Base-by-base conservation (phyloP, 2,329 filamentous ascomycete genomes). In the Lachnellula occidentalis region DNA sequence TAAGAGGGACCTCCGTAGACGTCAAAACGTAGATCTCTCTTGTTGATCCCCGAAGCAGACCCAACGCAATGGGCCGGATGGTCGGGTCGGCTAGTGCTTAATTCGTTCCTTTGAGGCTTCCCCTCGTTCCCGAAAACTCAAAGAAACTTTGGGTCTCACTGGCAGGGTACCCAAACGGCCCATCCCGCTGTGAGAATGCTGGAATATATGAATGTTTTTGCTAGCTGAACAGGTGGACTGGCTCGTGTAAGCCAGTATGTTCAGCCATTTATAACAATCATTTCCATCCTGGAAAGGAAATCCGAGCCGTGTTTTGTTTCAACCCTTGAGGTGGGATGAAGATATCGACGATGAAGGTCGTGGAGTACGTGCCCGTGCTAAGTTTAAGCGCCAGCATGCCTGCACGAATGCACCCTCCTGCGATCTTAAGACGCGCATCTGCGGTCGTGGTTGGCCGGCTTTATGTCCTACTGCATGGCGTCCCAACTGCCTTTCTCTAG, bases 351-450 rank as follows among this genome's bases (percentile, higher is more conserved):
- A 46, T 21, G 15, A 21, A 12, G 43, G 9, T 31, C 27, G 27
- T 31, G 27, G 27, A 31, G 27, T 31, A 43, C 17, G 37, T 12
- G 21, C 5, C 12, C 15, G 17, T 15, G 34, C 34, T 19, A 41
- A 27, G 34, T 27, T 27, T 59, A 62, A 60, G 62, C 62, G 58
- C 56, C 56, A 54, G 37, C 36, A 51, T 52, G 41, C 49, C 42
- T 50, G 53, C 52, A 49, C 53, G 54, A 58, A 59, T 63, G 62
- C 60, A 61, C 53, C 58, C 47, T 37, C 22, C 57, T 36, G 45
- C 52, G 56, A 64, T 56, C 58, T 56, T 60, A 58, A 65, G 63
- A 64, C 57, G 64, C 65, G 63, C 63, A 61, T 52, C 53, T 60
- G 57, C 55, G 46, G 47, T 41, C 37, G 22, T 63, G 57, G 62